phyloP scores from a whole-genome alignment of 345 rosid genomes.

The Murraya paniculata region DNA sequence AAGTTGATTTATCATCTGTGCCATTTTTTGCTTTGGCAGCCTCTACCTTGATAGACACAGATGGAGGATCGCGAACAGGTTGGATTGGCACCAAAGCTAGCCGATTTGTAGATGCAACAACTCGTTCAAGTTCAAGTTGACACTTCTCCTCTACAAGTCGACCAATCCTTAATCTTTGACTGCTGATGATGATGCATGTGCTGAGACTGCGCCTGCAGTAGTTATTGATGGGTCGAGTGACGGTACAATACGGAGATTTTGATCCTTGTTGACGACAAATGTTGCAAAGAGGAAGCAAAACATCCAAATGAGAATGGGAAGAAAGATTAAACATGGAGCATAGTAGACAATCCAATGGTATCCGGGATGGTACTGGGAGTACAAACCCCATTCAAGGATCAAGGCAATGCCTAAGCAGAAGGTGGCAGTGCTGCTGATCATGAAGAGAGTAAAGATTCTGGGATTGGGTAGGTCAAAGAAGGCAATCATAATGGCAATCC shows the following conservation, averaged over 20 bases:
- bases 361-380: slow-evolving; percentile 4
- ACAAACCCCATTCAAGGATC: slow-evolving; percentile 6
- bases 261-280: not conserved
- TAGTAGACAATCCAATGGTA: slow-evolving; percentile 11
- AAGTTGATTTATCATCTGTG: not conserved
- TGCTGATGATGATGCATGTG: not conserved
- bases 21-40: not conserved
- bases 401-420: slow-evolving; percentile 14
- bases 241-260: not conserved
- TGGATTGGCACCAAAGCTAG: slow-evolving; percentile 3
- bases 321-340: not conserved
- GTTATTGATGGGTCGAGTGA: not conserved
- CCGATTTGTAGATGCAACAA: not conserved
- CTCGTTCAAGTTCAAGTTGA: not conserved
- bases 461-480: slow-evolving; percentile 9
- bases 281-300: not conserved
- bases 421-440: slow-evolving; percentile 8
- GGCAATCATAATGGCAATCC: not conserved
- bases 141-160: not conserved
- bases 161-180: not conserved
- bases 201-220: not conserved
- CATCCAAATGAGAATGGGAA: not conserved
- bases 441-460: slow-evolving; percentile 6
- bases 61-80: not conserved
- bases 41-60: not conserved